These are phyloP conservation scores for Wallacemonas sp. DNA, from an alignment of 208 protist genomes.

Conservation along the genomic window DNA sequence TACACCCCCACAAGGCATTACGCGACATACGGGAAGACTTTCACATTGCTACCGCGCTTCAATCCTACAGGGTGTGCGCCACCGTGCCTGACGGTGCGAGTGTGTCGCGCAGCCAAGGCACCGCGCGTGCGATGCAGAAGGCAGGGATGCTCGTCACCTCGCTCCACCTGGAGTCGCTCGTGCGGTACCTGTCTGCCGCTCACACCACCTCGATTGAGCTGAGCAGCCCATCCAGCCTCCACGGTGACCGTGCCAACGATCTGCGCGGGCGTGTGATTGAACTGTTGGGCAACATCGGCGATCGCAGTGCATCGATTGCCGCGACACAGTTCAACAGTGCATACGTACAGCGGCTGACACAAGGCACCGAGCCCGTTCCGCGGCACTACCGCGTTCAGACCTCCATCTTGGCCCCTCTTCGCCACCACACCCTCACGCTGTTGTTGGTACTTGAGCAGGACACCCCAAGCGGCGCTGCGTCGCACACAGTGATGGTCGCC, in stretches of 20 bases:
- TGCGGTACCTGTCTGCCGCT: conserved; percentile 39
- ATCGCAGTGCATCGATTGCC: conserved; percentile 43
- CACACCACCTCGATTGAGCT: conserved; percentile 53
- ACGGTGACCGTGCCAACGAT: conserved; percentile 31
- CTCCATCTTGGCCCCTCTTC: conserved; percentile 40
- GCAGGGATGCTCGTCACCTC: conserved; percentile 27
- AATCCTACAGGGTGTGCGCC: conserved; percentile 63
- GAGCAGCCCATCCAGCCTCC: conserved; percentile 40
- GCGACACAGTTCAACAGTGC: conserved; percentile 21
- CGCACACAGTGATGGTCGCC: conserved; percentile 34
- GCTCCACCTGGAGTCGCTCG: conserved; percentile 51
- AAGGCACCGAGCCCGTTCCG: conserved; percentile 12
- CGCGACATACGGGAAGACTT: conserved; percentile 57
- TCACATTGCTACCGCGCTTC: conserved; percentile 63
- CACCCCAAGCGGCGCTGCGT: conserved; percentile 21
- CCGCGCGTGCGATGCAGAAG: background rate
- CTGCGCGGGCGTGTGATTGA: conserved; percentile 45
- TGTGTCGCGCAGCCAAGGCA: background rate
- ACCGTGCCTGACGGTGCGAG: conserved; percentile 15
- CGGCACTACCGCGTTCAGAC: conserved; percentile 30
- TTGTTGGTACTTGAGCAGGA: conserved; percentile 41
- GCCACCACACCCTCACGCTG: conserved; percentile 31
- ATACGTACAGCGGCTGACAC: conserved; percentile 37
- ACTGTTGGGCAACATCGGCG: conserved; percentile 46
- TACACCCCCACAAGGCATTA: conserved; percentile 14